These are phyloP conservation scores for Xylariaceae sp. DNA, from an alignment of 2,329 filamentous ascomycete species.

Conservation along the genomic window DNA sequence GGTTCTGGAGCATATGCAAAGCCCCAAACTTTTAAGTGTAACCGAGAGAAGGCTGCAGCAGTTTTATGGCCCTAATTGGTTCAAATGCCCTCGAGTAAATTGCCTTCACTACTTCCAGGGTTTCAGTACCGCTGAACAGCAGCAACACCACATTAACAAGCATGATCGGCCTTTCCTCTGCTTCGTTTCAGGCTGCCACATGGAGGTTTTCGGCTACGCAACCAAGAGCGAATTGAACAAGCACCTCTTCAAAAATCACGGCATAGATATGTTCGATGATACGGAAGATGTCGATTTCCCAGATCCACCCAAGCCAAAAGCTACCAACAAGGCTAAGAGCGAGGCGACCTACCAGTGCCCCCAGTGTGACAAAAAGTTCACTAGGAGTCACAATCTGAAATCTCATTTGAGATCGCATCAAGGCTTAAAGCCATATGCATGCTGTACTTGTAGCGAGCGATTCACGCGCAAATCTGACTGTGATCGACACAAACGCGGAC, in stretches of 20 bases:
- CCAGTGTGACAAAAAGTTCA: slow-evolving; percentile 31
- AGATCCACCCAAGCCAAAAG: slow-evolving; percentile 20
- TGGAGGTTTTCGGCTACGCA: slow-evolving; percentile 42
- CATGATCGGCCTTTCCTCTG: slow-evolving; percentile 47
- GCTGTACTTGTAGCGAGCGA: slow-evolving; percentile 22
- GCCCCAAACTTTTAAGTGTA: slow-evolving; percentile 15
- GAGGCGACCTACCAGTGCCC: slow-evolving; percentile 22
- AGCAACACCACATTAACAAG: slow-evolving; percentile 42
- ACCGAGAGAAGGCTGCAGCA: slow-evolving; percentile 36
- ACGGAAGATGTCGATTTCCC: slow-evolving; percentile 27
- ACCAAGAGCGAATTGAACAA: slow-evolving; percentile 43
- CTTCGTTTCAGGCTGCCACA: slow-evolving; percentile 40
- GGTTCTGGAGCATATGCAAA: slow-evolving; percentile 33
- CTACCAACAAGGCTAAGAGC: slow-evolving; percentile 2
- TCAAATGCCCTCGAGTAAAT: slow-evolving; percentile 38
- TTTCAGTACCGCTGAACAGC: slow-evolving; percentile 39
- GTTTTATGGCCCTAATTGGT: slow-evolving; percentile 24
- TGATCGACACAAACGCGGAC: slow-evolving; percentile 27
- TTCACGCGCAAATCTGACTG: slow-evolving; percentile 30
- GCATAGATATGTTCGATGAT: slow-evolving; percentile 24
- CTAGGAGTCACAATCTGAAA: slow-evolving; percentile 29
- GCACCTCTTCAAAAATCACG: slow-evolving; percentile 36
- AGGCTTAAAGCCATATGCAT: slow-evolving; percentile 28
- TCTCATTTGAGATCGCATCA: slow-evolving; percentile 30
- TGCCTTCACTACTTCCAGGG: slow-evolving; percentile 48